Evolutionary conservation across 2,329 filamentous ascomycete genomes (phyloP).

Genomic region (Stagonosporopsis chrysanthemi): DNA sequence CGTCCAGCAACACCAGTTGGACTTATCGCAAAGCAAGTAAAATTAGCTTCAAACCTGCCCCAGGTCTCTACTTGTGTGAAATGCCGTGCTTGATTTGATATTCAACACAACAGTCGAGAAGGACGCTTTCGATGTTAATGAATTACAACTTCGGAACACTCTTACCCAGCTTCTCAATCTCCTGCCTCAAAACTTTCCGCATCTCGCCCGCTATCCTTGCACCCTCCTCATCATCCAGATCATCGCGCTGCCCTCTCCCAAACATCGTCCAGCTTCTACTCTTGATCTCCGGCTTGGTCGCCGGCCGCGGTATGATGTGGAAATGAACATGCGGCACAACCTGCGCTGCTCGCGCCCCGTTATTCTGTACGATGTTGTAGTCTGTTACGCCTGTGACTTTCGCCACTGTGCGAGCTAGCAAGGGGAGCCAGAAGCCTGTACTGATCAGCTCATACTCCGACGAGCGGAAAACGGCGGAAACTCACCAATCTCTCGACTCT

Average conservation of each 20-base stretch:
- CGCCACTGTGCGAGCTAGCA: conserved; percentile 75
- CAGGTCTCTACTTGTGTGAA: too few relatives aligned
- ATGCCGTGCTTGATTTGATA: too few relatives aligned
- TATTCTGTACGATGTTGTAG: conserved; percentile 98
- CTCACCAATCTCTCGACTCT: conserved; percentile 72
- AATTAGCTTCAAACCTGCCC: too few relatives aligned
- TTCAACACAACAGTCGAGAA: too few relatives aligned
- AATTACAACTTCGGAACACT: not conserved
- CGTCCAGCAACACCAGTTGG: too few relatives aligned
- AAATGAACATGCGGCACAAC: conserved; percentile 95
- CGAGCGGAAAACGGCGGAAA: not conserved
- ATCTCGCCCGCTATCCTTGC: conserved; percentile 63
- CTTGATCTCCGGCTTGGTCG: conserved; percentile 59
- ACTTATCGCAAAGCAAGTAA: too few relatives aligned
- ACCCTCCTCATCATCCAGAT: conserved; percentile 79
- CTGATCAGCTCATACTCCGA: not conserved
- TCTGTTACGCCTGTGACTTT: conserved; percentile 75
- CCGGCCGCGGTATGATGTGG: conserved; percentile 86
- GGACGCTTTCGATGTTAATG: not conserved
- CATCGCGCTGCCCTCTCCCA: conserved; percentile 73
- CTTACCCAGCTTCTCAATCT: conserved; percentile 40
- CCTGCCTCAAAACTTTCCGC: conserved; percentile 50
- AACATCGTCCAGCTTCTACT: conserved; percentile 82
- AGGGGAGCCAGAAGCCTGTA: conserved; percentile 65
- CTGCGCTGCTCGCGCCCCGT: conserved; percentile 86